Evolutionary conservation across 495 filamentous ascomycete genomes (phyloP), one percentile per base, ranked within the genome.

Genomic region (Penicillium psychrofluorescens): DNA sequence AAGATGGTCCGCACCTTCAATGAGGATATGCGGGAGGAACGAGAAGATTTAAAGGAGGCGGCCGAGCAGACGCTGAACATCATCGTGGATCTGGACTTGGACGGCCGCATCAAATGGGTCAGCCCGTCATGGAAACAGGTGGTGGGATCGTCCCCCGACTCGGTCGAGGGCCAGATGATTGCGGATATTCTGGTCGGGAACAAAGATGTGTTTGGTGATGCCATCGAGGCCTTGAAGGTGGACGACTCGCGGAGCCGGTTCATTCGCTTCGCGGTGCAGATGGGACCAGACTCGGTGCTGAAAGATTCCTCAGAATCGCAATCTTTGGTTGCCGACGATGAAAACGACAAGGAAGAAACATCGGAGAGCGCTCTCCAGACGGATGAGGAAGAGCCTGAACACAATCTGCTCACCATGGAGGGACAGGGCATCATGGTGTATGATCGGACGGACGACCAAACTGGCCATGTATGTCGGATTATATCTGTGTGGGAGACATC

Each of bases 391-490:
- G 55, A 61, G 15, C 53, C 75, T 37, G 64, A 71, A 16, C 64
- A 77, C 28, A 66, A 77, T 33, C 70, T 83, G 36, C 65, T 97
- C 44, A 83, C 84, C 42, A 75, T 98, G 46, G 94, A 98, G 66
- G 92, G 85, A 35, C 92, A 98, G 66, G 92, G 92, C 11, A 97
- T 98, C 51, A 90, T 97, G 84, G 86, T 96, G 7, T 96, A 92
- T 62, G 91, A 96, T 59, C 81, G 87, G 41, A 80, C 86, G 9
- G 84, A 88, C 34, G 61, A 89, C 41, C 85, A 83, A 36, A 83
- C 88, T 50, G 92, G 88, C 54, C 91, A 97, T 72, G 90, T 95
- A 76, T 66, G 89, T 76, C 22, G 3, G 22, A 22, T 22, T 4
- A 22, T 22, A 22, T 6, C 22, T 22, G 22, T 22, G 22, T 4